Evolutionary conservation across 139 green algal genomes (phyloP).

Genomic region (Zygnema circumcarinatum): DNA sequence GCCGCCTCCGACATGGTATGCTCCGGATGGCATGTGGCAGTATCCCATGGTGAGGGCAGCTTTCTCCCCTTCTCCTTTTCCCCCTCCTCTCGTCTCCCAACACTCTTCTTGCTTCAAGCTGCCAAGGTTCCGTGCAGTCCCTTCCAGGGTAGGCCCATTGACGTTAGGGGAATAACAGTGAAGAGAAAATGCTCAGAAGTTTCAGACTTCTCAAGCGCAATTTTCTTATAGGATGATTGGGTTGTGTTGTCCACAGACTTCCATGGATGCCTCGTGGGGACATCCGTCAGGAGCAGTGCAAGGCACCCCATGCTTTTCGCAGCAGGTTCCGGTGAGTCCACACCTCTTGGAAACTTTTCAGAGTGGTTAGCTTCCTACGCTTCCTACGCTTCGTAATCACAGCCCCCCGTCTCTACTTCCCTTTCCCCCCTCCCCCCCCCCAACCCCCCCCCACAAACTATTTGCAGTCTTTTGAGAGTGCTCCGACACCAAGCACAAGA

Average conservation of each 20-base stretch:
- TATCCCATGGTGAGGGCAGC: constrained; percentile 11
- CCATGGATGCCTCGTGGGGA: constrained; percentile 13
- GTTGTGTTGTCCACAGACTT: not conserved
- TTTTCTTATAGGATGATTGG: too few relatives aligned
- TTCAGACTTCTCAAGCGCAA: too few relatives aligned
- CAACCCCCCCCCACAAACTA: too few relatives aligned
- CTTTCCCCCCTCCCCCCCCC: not conserved
- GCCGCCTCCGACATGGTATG: constrained; percentile 19
- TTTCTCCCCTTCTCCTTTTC: not conserved
- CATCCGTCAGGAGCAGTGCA: constrained; percentile 7
- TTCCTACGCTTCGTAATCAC: not conserved
- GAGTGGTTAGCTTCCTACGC: not conserved
- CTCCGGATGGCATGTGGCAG: constrained; percentile 18
- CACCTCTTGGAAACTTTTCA: not conserved
- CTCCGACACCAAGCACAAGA: too few relatives aligned
- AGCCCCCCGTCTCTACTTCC: not conserved
- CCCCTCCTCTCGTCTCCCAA: not conserved
- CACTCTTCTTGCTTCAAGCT: too few relatives aligned
- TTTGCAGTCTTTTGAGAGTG: too few relatives aligned
- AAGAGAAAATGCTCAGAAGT: too few relatives aligned
- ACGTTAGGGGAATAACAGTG: too few relatives aligned
- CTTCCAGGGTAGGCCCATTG: too few relatives aligned
- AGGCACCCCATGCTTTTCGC: constrained; percentile 29
- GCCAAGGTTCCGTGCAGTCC: too few relatives aligned
- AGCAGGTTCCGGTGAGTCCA: not conserved